Conservation (phyloP, 1,284 basidiomycete genomes). For the Fomitiporia mediterranea region DNA sequence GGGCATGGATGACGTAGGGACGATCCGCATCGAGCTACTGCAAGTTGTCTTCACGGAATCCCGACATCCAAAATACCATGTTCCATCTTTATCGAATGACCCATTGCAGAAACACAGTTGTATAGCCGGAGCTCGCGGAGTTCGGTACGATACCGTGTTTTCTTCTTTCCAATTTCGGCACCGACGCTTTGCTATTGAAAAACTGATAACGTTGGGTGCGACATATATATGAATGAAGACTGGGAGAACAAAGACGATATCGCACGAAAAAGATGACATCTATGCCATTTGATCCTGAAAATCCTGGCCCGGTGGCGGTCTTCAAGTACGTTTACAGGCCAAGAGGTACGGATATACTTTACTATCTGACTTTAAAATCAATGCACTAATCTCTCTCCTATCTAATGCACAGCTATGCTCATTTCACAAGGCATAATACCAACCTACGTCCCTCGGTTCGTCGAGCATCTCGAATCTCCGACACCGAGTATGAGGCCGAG, state of each 20-base stretch:
- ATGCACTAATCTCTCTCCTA: not conserved
- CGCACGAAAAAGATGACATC: conserved; percentile 15
- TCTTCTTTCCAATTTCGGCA: not conserved
- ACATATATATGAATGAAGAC: not conserved
- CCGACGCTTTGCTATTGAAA: not conserved
- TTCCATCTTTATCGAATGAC: conserved; percentile 14
- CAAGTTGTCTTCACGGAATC: conserved; percentile 17
- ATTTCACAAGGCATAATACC: conserved; percentile 18
- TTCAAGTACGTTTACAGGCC: conserved; percentile 19
- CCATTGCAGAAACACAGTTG: conserved; percentile 8
- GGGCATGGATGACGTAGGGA: conserved; percentile 5
- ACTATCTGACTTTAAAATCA: not conserved
- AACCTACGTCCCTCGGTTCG: conserved; percentile 9
- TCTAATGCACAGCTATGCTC: conserved; percentile 10
- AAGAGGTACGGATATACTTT: not conserved
- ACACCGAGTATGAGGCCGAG: not conserved
- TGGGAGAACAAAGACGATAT: conserved; percentile 10
- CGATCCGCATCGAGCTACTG: conserved; percentile 11
- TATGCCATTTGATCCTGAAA: conserved; percentile 8
- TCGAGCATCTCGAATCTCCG: conserved; percentile 4
- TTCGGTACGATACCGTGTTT: conserved; percentile 8
- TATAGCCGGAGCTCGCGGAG: conserved; percentile 10
- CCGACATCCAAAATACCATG: conserved; percentile 11
- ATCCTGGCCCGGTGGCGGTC: conserved; percentile 13
- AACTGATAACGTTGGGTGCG: not conserved